Evolutionary conservation across 352 stramenopile species (phyloP).

Genomic region (Globisporangium nodosum): DNA sequence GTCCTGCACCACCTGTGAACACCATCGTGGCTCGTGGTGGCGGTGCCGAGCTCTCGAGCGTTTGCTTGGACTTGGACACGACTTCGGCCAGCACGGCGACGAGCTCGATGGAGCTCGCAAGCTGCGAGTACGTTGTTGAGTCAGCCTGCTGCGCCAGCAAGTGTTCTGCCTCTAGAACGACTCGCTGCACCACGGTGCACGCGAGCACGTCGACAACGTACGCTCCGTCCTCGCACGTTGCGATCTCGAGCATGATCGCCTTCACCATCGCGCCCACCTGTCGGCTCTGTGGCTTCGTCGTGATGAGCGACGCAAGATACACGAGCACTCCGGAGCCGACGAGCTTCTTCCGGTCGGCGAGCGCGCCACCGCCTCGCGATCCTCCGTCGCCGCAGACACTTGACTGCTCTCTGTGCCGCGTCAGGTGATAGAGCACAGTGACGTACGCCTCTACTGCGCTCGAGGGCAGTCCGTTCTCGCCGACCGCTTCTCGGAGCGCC

Average conservation of each 20-base stretch:
- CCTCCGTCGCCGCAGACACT: conserved; percentile 11
- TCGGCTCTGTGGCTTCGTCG: conserved; percentile 18
- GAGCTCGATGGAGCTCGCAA: conserved; percentile 15
- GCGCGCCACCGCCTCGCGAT: conserved; percentile 16
- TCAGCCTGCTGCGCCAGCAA: conserved; percentile 2
- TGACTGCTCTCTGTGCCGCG: conserved; percentile 10
- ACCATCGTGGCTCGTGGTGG: not conserved
- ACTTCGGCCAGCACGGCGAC: conserved; percentile 6
- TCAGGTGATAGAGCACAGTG: conserved; percentile 49
- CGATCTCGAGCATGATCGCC: conserved; percentile 38
- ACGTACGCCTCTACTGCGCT: conserved; percentile 53
- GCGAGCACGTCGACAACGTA: conserved; percentile 55
- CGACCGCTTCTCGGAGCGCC: conserved; percentile 42
- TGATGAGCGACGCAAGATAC: conserved; percentile 37
- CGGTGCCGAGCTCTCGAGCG: not conserved
- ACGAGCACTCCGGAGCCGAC: conserved; percentile 49
- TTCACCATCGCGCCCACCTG: conserved; percentile 51
- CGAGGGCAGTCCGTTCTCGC: conserved; percentile 26
- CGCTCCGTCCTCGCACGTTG: conserved; percentile 29
- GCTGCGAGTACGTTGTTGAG: not conserved
- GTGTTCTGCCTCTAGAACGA: conserved; percentile 28
- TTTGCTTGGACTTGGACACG: conserved; percentile 4
- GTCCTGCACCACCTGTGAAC: not conserved
- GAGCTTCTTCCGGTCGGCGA: conserved; percentile 44
- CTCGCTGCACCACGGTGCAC: conserved; percentile 51